Percentiles rank a stretch among this genome's conserved stretches.
Evolutionary conservation across 2,329 filamentous ascomycete species (phyloP).

Genomic region (Raffaelea ambrosiae): DNA sequence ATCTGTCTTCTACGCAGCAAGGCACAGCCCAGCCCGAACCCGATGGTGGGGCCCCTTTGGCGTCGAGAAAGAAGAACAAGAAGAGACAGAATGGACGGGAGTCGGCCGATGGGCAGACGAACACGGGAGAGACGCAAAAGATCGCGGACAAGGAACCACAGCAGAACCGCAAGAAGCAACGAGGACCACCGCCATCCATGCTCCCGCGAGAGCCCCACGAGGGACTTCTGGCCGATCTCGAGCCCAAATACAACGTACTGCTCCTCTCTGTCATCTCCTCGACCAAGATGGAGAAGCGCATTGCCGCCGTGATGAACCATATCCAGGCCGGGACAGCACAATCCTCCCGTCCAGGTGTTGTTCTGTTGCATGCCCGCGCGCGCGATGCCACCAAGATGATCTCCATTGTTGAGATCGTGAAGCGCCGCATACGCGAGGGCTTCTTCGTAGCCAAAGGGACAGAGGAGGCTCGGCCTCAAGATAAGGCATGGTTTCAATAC

Average conservation of each 20-base stretch:
- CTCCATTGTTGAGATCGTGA: slow-evolving; percentile 58
- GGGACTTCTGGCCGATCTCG: slow-evolving; percentile 33
- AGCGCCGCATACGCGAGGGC: slow-evolving; percentile 41
- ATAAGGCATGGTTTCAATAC: slow-evolving; percentile 43
- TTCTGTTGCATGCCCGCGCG: slow-evolving; percentile 43
- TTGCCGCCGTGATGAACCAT: slow-evolving; percentile 35
- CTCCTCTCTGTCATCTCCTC: slow-evolving; percentile 50
- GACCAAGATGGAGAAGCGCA: slow-evolving; percentile 48
- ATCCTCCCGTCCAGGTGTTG: slow-evolving; percentile 21
- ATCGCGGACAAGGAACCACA: slow-evolving; percentile 8
- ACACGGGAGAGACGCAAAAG: not conserved
- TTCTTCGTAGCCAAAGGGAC: not conserved
- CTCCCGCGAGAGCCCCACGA: slow-evolving; percentile 28
- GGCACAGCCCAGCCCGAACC: not conserved
- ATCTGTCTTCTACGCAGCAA: not conserved
- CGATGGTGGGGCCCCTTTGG: not conserved
- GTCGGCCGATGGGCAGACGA: not conserved
- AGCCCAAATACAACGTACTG: slow-evolving; percentile 39
- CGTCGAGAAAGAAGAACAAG: not conserved
- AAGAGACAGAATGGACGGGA: not conserved
- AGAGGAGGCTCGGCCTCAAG: slow-evolving; percentile 9
- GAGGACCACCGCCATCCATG: slow-evolving; percentile 16
- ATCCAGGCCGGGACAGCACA: slow-evolving; percentile 20
- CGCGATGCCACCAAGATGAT: slow-evolving; percentile 55
- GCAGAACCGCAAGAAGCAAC: slow-evolving; percentile 22